Evolutionary conservation across 129 eudicot species (phyloP).

Genomic region (Rutidosis leptorrhynchoides): DNA sequence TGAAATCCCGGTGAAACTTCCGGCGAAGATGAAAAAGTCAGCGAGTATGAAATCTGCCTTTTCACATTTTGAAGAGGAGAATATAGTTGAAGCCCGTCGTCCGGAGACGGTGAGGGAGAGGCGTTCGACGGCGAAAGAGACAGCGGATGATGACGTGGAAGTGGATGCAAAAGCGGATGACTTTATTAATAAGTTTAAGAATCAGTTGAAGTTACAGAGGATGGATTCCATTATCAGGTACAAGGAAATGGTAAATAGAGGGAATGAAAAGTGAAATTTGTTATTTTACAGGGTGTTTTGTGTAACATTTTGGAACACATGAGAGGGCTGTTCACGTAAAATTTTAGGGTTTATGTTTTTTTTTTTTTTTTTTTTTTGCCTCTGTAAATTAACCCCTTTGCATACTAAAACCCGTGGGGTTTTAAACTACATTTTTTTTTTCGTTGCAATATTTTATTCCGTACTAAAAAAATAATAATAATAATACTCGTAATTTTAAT

Average conservation of each 20-base stretch:
- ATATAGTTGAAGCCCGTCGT: conserved; percentile 61
- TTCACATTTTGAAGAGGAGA: conserved; percentile 57
- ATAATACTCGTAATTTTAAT: too few relatives aligned
- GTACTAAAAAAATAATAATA: too few relatives aligned
- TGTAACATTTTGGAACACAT: conserved; percentile 13
- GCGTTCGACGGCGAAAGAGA: conserved; percentile 31
- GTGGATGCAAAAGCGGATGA: conserved; percentile 92
- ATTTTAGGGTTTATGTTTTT: not conserved
- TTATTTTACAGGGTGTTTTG: conserved; percentile 25
- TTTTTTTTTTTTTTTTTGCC: too few relatives aligned
- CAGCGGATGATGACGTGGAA: conserved; percentile 52
- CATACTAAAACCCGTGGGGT: too few relatives aligned
- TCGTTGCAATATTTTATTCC: too few relatives aligned
- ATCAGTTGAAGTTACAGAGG: conserved; percentile 89
- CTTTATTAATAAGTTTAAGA: conserved; percentile 75
- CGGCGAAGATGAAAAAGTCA: conserved; percentile 72
- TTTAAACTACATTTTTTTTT: conserved; percentile 25
- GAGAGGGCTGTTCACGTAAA: conserved; percentile 17
- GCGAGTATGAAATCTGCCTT: conserved; percentile 78
- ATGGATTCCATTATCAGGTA: conserved; percentile 75
- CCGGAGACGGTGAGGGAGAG: conserved; percentile 73
- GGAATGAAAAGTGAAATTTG: conserved; percentile 32
- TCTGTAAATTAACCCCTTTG: conserved; percentile 11
- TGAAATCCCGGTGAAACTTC: conserved; percentile 46
- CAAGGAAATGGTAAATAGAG: conserved; percentile 70